Evolutionary conservation across 495 filamentous ascomycete genomes (phyloP).

Genomic region (Wilcoxina mikolae): DNA sequence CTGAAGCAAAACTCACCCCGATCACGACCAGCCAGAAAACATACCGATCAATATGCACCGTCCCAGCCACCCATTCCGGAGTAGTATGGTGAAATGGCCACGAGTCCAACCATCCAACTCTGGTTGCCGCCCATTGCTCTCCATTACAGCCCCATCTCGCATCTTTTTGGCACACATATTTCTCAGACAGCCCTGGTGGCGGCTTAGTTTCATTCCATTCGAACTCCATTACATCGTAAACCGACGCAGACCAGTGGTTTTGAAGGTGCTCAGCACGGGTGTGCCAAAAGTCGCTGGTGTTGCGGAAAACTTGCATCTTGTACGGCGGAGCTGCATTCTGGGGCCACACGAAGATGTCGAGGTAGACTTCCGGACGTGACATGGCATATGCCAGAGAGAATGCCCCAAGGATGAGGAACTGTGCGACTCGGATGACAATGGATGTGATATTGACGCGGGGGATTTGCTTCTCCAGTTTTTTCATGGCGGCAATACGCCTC

Average conservation of each 20-base stretch:
- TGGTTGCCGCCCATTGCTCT: neutral
- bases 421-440: conserved; percentile 5
- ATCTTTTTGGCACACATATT: neutral
- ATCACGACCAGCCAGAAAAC: conserved; percentile 1
- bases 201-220: neutral
- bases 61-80: neutral
- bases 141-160: conserved; percentile 2
- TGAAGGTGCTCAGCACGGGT: neutral
- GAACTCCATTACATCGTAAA: neutral
- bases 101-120: conserved; percentile 5
- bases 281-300: neutral
- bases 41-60: conserved; percentile 6
- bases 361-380: neutral
- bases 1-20: conserved; percentile 1
- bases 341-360: conserved; percentile 7
- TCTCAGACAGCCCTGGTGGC: neutral
- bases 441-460: conserved; percentile 1
- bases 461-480: conserved; percentile 2
- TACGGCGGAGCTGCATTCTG: neutral
- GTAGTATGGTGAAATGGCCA: neutral
- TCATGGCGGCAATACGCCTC: neutral
- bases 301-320: neutral
- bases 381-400: neutral
- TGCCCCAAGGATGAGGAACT: neutral
- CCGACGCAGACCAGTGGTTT: neutral